Evolutionary conservation across 371 early-diverging fungal species (phyloP).

Genomic region (Syncephalis fuscata): DNA sequence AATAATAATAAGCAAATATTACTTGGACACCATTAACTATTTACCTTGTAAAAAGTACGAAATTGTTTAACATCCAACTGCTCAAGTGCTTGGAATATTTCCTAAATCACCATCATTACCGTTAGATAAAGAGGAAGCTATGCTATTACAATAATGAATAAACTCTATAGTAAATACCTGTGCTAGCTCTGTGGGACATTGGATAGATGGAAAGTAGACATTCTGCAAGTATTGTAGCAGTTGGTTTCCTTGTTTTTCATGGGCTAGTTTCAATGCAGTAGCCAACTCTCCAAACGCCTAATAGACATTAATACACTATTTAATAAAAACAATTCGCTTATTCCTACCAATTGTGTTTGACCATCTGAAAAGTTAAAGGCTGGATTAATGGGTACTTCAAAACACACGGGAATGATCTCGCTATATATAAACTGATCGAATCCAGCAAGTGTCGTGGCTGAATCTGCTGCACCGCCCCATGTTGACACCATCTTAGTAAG

Average conservation of each 20-base stretch:
- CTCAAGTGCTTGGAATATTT: slow-evolving; percentile 48
- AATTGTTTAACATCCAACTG: slow-evolving; percentile 43
- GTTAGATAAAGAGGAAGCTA: too few relatives aligned
- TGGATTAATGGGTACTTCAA: slow-evolving; percentile 63
- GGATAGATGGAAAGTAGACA: slow-evolving; percentile 45
- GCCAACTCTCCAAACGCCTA: slow-evolving; percentile 69
- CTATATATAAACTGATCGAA: slow-evolving; percentile 71
- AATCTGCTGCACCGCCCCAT: slow-evolving; percentile 44
- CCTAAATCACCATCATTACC: too few relatives aligned
- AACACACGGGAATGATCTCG: slow-evolving; percentile 54
- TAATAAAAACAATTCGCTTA: too few relatives aligned
- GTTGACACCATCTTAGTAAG: slow-evolving; percentile 58
- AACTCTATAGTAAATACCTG: slow-evolving; percentile 31
- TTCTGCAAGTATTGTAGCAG: slow-evolving; percentile 45
- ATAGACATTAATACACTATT: too few relatives aligned
- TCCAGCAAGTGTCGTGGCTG: slow-evolving; percentile 13
- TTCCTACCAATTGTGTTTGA: slow-evolving; percentile 44
- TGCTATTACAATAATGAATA: neutral
- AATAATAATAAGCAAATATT: neutral
- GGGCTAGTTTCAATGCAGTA: slow-evolving; percentile 48
- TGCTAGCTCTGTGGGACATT: slow-evolving; percentile 43
- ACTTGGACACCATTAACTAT: neutral
- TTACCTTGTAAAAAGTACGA: slow-evolving; percentile 57
- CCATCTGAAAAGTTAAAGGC: slow-evolving; percentile 67
- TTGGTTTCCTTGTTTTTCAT: slow-evolving; percentile 34